phyloP scores from a whole-genome alignment of 2,329 filamentous ascomycete species.

The Aspergillus sp. region DNA sequence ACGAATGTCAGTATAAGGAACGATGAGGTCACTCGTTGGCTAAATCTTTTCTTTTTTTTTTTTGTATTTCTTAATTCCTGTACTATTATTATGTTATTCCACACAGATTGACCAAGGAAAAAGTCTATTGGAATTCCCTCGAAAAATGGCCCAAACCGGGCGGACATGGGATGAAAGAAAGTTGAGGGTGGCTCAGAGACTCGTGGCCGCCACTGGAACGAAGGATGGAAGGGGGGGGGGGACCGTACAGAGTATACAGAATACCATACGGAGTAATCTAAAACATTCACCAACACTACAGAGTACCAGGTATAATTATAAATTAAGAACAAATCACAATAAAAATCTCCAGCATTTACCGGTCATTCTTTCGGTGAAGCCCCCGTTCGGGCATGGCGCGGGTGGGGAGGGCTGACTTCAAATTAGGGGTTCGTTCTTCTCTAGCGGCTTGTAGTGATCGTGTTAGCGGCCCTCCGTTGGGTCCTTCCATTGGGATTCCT shows the following conservation, averaged over 20 bases:
- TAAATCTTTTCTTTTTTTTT: neutral
- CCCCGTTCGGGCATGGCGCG: constrained; percentile 9
- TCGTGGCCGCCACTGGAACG: constrained; percentile 26
- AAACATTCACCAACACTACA: neutral
- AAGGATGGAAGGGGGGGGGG: neutral
- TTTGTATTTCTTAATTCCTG: neutral
- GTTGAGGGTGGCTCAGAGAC: constrained; percentile 17
- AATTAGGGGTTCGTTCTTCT: constrained; percentile 15
- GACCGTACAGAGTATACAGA: too few species aligned
- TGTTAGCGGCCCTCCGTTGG: neutral
- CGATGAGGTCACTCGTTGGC: constrained; percentile 1
- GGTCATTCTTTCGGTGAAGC: constrained; percentile 6
- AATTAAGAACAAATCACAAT: too few species aligned
- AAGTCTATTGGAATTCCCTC: too few species aligned
- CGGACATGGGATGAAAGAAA: constrained; percentile 12
- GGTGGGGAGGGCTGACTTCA: neutral
- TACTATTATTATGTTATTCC: too few species aligned
- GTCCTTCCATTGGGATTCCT: neutral
- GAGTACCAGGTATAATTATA: neutral
- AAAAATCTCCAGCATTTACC: neutral
- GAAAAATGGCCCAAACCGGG: neutral
- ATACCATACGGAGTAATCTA: too few species aligned
- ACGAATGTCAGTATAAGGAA: constrained; percentile 1
- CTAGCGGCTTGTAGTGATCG: constrained; percentile 1
- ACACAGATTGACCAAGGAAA: too few species aligned